phyloP scores from a whole-genome alignment of 2,329 filamentous ascomycete species.

The Cladophialophora exuberans region DNA sequence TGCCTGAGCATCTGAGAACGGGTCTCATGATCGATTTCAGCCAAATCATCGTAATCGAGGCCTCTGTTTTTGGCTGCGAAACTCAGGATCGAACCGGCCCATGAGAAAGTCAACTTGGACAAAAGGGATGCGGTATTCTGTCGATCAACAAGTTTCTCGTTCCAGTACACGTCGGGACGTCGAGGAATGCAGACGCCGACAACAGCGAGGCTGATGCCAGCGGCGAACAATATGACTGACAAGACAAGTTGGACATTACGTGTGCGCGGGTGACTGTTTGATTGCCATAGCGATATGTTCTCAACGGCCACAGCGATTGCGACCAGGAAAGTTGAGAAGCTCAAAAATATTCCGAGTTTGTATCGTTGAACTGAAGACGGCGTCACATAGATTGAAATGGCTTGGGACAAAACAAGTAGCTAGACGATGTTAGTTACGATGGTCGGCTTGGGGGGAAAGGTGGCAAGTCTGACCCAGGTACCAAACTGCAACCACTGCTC shows the following conservation, averaged over 20 bases:
- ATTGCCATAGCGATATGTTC: constrained; percentile 29
- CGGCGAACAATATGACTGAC: constrained; percentile 32
- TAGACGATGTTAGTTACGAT: constrained; percentile 19
- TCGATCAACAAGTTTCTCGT: constrained; percentile 64
- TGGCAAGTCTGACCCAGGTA: constrained; percentile 61
- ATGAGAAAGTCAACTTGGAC: constrained; percentile 67
- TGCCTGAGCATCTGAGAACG: constrained; percentile 57
- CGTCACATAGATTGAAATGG: constrained; percentile 27
- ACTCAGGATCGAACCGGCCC: constrained; percentile 61
- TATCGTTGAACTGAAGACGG: constrained; percentile 27
- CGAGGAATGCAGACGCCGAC: constrained; percentile 64
- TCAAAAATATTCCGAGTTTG: constrained; percentile 27
- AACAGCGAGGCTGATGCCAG: constrained; percentile 49
- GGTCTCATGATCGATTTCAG: constrained; percentile 61
- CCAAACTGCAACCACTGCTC: constrained; percentile 64
- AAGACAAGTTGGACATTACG: constrained; percentile 28
- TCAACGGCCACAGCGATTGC: constrained; percentile 30
- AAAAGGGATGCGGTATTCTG: constrained; percentile 65
- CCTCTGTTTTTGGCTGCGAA: constrained; percentile 61
- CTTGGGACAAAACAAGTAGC: constrained; percentile 30
- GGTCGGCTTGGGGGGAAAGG: neutral
- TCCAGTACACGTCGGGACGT: constrained; percentile 67
- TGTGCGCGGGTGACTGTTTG: constrained; percentile 19
- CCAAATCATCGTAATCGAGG: constrained; percentile 66
- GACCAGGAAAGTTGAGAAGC: constrained; percentile 27